Conservation (phyloP, 2,329 filamentous ascomycete species). For the Pseudocercospora macadamiae region DNA sequence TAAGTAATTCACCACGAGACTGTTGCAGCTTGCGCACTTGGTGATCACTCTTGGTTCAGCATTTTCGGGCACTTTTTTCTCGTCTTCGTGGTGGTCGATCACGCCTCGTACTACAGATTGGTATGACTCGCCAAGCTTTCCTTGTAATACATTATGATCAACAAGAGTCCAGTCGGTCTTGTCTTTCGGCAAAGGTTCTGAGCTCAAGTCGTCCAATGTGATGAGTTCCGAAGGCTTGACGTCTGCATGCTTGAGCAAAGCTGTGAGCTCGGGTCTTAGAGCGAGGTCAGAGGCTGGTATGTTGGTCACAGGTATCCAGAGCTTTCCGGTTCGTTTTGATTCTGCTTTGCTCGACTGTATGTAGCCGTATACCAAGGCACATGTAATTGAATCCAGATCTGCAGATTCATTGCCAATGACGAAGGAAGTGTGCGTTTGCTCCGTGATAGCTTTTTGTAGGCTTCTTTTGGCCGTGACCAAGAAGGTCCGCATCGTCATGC, state of each 20-base stretch:
- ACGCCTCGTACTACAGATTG: constrained; percentile 61
- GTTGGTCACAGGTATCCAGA: constrained; percentile 75
- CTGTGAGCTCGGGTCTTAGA: constrained; percentile 72
- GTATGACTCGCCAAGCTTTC: constrained; percentile 59
- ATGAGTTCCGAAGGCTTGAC: constrained; percentile 65
- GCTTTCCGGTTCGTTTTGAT: constrained; percentile 46
- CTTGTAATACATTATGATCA: constrained; percentile 76
- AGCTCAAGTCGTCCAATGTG: constrained; percentile 62
- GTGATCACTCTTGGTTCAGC: constrained; percentile 63
- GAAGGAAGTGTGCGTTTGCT: constrained; percentile 48
- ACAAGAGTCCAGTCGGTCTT: constrained; percentile 73
- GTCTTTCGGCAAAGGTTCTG: constrained; percentile 49
- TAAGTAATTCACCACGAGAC: constrained; percentile 66
- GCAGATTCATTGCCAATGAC: constrained; percentile 60
- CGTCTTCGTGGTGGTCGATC: constrained; percentile 80
- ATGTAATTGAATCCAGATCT: constrained; percentile 83
- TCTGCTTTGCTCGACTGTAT: constrained; percentile 63
- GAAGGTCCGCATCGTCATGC: constrained; percentile 52
- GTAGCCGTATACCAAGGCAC: constrained; percentile 73
- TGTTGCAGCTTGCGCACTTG: constrained; percentile 72
- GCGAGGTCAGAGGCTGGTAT: constrained; percentile 68
- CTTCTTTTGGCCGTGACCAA: constrained; percentile 48
- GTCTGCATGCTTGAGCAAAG: constrained; percentile 64
- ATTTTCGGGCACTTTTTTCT: constrained; percentile 56
- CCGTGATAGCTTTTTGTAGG: constrained; percentile 45